Evolutionary conservation across 495 filamentous ascomycete genomes (phyloP), one percentile per base, ranked within the genome.

Genomic region (Rhizodiscina lignyota): DNA sequence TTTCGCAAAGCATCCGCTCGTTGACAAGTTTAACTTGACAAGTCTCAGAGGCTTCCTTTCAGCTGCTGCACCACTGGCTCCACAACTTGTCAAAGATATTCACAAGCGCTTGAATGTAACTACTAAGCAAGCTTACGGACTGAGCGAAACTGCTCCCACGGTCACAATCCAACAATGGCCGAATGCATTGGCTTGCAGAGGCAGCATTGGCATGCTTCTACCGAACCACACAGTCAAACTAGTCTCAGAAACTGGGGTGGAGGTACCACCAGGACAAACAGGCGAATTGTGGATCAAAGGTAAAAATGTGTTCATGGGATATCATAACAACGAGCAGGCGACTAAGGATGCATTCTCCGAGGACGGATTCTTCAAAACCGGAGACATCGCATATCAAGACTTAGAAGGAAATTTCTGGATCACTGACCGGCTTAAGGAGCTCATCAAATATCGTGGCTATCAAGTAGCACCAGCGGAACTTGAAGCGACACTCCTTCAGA

Each of bases 171-270:
- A n/a, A n/a, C n/a, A n/a, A n/a, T n/a, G n/a, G n/a, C n/a, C n/a
- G n/a, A n/a, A n/a, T n/a, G n/a, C n/a, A n/a, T n/a, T n/a, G n/a
- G n/a, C n/a, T n/a, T n/a, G 51, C 4, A 48, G 37, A 45, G 89
- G 89, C 19, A 74, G 77, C 4, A 83, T 87, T 2, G 89, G 89
- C 1, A 70, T 66, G 16, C 58, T 96, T 30, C 58, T 89, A 18
- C 79, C 84, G 1, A 85, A 85, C 47, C 74, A 85, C 61, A 71
- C 72, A 21, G 83, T 83, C 19, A 92, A 83, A 60, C 82, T 85
- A 54, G 78, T 85, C 56, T 46, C 42, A n/a, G 29, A 42, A 4
- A 51, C 55, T 4, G 24, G 24, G 13, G 54, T 50, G 32, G 59
- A 59, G 28, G 50, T 61, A 0, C 45, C 50, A 20, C 49, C 42